These are phyloP conservation scores for Aphanomyces cochlioides DNA, from an alignment of 352 stramenopile species.

Conservation along the genomic window DNA sequence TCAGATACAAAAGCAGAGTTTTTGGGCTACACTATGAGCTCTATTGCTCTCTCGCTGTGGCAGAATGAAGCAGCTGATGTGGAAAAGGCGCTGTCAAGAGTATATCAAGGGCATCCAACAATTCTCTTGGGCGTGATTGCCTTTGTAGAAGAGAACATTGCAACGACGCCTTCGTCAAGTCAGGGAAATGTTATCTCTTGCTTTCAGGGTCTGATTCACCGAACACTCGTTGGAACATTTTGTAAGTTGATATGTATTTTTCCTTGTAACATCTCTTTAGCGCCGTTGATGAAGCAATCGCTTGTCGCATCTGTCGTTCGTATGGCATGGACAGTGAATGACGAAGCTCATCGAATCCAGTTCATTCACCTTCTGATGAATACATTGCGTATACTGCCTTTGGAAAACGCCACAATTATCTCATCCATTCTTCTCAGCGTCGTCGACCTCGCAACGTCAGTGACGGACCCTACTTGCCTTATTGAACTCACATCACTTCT, in stretches of 20 bases:
- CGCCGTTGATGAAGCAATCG: background rate
- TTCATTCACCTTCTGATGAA: background rate
- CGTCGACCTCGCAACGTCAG: slow-evolving; percentile 12
- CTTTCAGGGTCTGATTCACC: slow-evolving; percentile 1
- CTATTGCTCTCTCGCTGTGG: slow-evolving; percentile 4
- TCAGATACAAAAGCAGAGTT: slow-evolving; percentile 24
- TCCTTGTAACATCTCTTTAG: background rate
- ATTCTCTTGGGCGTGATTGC: slow-evolving; percentile 15
- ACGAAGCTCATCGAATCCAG: background rate
- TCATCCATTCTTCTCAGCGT: background rate
- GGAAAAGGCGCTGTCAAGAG: slow-evolving; percentile 20
- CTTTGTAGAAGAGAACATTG: slow-evolving; percentile 21
- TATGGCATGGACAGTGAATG: background rate
- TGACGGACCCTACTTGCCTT: background rate
- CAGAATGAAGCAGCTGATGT: background rate
- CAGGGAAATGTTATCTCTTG: background rate
- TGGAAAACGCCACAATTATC: slow-evolving; percentile 14
- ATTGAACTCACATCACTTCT: background rate
- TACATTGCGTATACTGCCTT: background rate
- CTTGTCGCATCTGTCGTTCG: background rate
- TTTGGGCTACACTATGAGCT: slow-evolving; percentile 16
- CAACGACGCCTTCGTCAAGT: background rate
- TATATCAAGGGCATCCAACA: slow-evolving; percentile 14
- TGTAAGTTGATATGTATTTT: background rate
- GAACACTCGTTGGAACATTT: background rate